phyloP scores from a whole-genome alignment of 192 early-diverging fungal species.

The Phlyctochytrium arcticum region DNA sequence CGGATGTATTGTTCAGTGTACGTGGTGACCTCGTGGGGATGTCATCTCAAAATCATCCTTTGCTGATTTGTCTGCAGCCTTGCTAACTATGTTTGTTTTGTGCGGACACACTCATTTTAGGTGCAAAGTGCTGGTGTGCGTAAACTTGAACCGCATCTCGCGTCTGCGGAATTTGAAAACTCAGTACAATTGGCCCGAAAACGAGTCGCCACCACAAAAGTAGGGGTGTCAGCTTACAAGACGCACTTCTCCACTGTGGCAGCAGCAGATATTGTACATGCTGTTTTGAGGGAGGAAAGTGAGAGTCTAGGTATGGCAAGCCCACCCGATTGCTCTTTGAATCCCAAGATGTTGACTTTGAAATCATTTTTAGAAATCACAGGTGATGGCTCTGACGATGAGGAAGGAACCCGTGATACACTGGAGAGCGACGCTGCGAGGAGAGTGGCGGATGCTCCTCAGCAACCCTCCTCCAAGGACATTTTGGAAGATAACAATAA shows the following conservation, averaged over 20 bases:
- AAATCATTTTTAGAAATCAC: background rate
- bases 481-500: background rate
- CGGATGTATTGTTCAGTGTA: slow-evolving; percentile 3
- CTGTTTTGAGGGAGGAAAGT: background rate
- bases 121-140: background rate
- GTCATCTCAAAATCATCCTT: background rate
- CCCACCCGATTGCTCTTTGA: background rate
- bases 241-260: background rate
- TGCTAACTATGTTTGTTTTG: background rate
- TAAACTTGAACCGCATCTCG: background rate
- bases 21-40: slow-evolving; percentile 2
- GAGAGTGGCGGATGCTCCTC: too few relatives aligned
- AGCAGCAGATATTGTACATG: background rate
- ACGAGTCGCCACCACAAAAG: background rate
- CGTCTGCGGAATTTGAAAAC: background rate
- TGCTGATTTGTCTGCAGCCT: background rate
- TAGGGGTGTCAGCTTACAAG: background rate
- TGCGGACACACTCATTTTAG: background rate
- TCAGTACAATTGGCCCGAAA: background rate
- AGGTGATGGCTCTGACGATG: background rate
- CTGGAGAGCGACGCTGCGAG: too few relatives aligned
- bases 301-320: background rate
- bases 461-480: too few relatives aligned
- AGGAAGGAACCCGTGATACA: background rate
- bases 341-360: background rate